Evolutionary conservation across 352 stramenopile genomes (phyloP), one percentile per base, ranked within the genome.

Genomic region (Discostella stelligera): DNA sequence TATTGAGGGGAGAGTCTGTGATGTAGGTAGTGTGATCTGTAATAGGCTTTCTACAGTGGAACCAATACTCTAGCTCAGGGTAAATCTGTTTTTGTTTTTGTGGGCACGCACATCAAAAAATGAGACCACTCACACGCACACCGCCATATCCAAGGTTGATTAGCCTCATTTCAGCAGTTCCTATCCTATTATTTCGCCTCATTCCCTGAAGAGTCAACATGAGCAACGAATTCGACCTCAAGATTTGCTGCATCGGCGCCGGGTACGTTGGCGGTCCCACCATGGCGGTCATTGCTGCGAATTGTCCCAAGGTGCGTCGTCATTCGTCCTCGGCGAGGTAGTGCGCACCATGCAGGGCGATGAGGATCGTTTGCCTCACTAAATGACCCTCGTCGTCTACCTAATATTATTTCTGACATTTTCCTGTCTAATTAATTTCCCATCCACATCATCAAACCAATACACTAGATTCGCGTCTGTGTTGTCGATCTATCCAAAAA

Each of bases 231-330:
- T 94, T 80, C 65, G 80, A 92, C 50, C 66, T 94, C 0, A 90
- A 94, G 73, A 95, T 98, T 74, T 98, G 95, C 83, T 98, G 96
- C 90, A 98, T 99, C 90, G 96, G 96, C 76, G 96, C 96, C 30
- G 96, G 97, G 27, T 99, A 99, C 84, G 98, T 99, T 48, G 97
- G 98, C 76, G 97, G 97, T 14, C 97, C 98, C 1, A 99, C 98
- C 30, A 99, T 99, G 98, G 97, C 98, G 5, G 96, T 99, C 41
- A 99, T 99, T 91, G 97, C 97, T 16, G 90, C 94, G 58, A 94
- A 96, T 77, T 99, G 97, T 81, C 97, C 97, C 3, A 93, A 98
- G 80, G 88, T 93, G 62, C 48, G 88, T 80, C 18, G 53, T 61
- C n/a, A 58, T 46, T 72, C 23, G 63, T 37, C 49, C 50, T 32